Conservation (phyloP, 2,329 filamentous ascomycete species). For the Venturiaceae sp. region DNA sequence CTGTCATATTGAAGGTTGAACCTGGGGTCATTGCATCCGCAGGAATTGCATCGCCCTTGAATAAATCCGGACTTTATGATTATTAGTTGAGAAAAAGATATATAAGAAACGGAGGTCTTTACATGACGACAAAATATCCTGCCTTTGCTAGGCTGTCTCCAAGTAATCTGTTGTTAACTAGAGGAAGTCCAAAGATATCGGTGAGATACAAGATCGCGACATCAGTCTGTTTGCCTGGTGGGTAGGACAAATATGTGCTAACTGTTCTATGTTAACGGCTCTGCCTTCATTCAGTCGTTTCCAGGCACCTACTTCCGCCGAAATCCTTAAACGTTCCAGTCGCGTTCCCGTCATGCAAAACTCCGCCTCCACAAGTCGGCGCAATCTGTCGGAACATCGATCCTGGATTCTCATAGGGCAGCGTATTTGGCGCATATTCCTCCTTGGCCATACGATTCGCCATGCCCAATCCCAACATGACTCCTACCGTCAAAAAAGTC, state of each 20-base stretch:
- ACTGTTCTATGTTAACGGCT: no score
- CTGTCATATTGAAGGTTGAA: constrained; percentile 26
- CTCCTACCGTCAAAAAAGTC: neutral
- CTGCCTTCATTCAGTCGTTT: neutral
- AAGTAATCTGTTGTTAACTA: constrained; percentile 14
- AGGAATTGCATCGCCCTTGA: constrained; percentile 14
- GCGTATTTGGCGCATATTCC: neutral
- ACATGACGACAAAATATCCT: constrained; percentile 21
- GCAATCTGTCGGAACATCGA: neutral
- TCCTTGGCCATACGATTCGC: neutral
- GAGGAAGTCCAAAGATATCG: constrained; percentile 23
- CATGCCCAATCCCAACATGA: neutral
- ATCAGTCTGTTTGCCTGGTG: neutral
- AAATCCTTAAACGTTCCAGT: neutral
- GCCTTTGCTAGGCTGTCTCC: constrained; percentile 22
- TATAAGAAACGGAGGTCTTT: constrained; percentile 12
- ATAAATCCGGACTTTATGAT: constrained; percentile 15
- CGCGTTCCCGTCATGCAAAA: neutral
- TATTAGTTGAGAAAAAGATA: no score
- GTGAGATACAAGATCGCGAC: constrained; percentile 21
- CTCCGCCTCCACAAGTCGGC: neutral
- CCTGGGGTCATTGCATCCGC: neutral
- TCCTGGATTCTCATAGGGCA: neutral
- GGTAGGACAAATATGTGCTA: neutral
- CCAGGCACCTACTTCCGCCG: neutral